phyloP scores from a whole-genome alignment of 176 grass and related monocot species.

The Aechmea fasciata region DNA sequence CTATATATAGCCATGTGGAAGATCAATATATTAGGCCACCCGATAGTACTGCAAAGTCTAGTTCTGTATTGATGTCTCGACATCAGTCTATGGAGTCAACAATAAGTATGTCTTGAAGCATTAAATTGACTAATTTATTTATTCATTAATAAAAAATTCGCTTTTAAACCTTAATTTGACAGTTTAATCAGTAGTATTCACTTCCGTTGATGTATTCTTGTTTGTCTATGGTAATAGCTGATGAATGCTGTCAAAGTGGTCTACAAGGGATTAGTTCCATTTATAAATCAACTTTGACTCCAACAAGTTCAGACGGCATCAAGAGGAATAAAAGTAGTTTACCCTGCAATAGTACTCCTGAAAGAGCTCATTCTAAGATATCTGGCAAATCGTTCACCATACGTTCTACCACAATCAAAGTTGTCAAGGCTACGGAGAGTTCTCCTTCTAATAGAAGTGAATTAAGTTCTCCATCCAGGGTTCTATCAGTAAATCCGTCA shows the following conservation, averaged over 20 bases:
- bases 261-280: conserved; percentile 25
- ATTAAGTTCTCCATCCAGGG: conserved; percentile 25
- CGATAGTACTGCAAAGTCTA: conserved; percentile 26
- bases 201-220: background rate
- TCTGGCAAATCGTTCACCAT: conserved; percentile 38
- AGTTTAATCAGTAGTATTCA: background rate
- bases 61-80: conserved; percentile 17
- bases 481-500: conserved; percentile 31
- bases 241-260: conserved; percentile 7
- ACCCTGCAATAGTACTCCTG: conserved; percentile 1
- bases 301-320: conserved; percentile 26
- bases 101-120: conserved; percentile 17
- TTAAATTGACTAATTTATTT: conserved; percentile 7
- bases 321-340: conserved; percentile 39
- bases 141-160: background rate
- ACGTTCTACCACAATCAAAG: conserved; percentile 26
- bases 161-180: background rate
- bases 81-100: conserved; percentile 33
- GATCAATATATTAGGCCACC: conserved; percentile 36
- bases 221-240: conserved; percentile 31
- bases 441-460: conserved; percentile 31
- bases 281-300: conserved; percentile 19
- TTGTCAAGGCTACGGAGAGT: conserved; percentile 33
- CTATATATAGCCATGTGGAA: conserved; percentile 29
- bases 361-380: conserved; percentile 39